Conservation (phyloP, 2,329 filamentous ascomycete genomes). For the Pestalotiopsis sp. region DNA sequence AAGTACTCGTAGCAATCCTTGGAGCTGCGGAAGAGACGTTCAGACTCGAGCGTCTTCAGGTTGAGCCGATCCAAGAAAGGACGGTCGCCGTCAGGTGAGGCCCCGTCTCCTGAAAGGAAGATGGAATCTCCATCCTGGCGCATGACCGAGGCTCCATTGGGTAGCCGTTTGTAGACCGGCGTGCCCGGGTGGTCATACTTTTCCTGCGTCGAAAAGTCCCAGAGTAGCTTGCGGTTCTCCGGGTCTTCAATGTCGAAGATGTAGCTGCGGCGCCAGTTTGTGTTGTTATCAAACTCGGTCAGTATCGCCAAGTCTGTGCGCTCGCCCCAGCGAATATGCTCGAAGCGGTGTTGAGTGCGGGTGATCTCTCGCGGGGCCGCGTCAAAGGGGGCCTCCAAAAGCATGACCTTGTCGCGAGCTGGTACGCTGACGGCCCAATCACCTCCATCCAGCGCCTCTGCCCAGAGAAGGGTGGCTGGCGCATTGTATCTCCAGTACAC, state of each 20-base stretch:
- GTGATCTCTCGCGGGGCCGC: background rate
- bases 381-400: background rate
- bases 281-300: slow-evolving; percentile 1
- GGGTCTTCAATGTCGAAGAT: background rate
- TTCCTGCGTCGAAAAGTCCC: background rate
- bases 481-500: background rate
- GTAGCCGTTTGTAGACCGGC: background rate
- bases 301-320: background rate
- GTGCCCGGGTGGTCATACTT: background rate
- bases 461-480: background rate
- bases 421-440: background rate
- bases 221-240: background rate
- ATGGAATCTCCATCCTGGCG: background rate
- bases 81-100: background rate
- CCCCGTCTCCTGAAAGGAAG: background rate
- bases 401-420: slow-evolving; percentile 8
- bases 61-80: slow-evolving; percentile 1
- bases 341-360: background rate
- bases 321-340: background rate
- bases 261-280: background rate
- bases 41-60: background rate
- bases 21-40: slow-evolving; percentile 2
- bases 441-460: background rate
- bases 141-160: background rate
- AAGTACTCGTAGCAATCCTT: background rate